phyloP scores from a whole-genome alignment of 805 yeast genomes.

The Ascoidea tarda region DNA sequence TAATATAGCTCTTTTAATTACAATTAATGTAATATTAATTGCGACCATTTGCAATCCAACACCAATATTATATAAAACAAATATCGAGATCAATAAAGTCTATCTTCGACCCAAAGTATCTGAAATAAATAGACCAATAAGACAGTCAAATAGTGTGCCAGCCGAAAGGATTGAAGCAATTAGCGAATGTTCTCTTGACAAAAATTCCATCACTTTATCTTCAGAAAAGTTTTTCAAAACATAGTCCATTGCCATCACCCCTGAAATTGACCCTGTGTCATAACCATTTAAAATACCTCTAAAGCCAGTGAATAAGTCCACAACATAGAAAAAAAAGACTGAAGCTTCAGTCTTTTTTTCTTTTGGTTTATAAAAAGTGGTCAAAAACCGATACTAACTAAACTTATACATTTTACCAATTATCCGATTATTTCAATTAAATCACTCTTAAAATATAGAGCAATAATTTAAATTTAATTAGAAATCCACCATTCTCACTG shows the following conservation, averaged over 20 bases:
- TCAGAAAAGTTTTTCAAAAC: slow-evolving; percentile 29
- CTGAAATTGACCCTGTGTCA: slow-evolving; percentile 57
- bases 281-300: slow-evolving; percentile 59
- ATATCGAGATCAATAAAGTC: slow-evolving; percentile 27
- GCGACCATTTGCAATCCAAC: slow-evolving; percentile 33
- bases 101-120: slow-evolving; percentile 44
- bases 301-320: slow-evolving; percentile 50
- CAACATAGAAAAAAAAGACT: slow-evolving; percentile 31
- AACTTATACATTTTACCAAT: background rate
- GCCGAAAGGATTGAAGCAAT: slow-evolving; percentile 63
- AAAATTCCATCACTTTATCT: slow-evolving; percentile 21
- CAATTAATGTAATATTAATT: slow-evolving; percentile 31
- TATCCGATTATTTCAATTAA: too few relatives aligned
- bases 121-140: slow-evolving; percentile 41
- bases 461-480: too few relatives aligned
- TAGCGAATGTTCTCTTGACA: slow-evolving; percentile 36
- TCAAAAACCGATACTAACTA: background rate
- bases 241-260: slow-evolving; percentile 51
- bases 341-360: slow-evolving; percentile 37
- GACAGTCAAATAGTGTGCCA: slow-evolving; percentile 60
- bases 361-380: background rate
- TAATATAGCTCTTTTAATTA: slow-evolving; percentile 54
- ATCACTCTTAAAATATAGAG: too few relatives aligned
- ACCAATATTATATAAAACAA: slow-evolving; percentile 38
- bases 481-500: too few relatives aligned